Conservation (phyloP, 176 grass and related monocot genomes). For the Rhynchospora pubera region DNA sequence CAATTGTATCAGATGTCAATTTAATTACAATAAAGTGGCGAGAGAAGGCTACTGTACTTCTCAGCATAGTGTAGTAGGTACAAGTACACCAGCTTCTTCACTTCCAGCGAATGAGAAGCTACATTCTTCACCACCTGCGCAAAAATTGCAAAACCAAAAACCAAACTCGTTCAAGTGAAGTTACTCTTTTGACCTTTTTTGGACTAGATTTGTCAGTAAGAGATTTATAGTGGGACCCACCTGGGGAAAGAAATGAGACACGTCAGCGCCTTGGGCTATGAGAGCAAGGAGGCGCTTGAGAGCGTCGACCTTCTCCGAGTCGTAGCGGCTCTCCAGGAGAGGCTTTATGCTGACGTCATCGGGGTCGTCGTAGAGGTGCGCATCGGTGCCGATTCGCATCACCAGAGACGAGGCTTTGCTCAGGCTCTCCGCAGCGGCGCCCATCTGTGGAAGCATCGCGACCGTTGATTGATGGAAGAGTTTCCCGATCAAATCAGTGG, state of each 20-base stretch:
- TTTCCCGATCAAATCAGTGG: background rate
- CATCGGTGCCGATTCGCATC: conserved; percentile 83
- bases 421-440: conserved; percentile 49
- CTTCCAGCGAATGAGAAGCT: conserved; percentile 69
- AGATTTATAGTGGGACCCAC: conserved; percentile 20
- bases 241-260: conserved; percentile 79
- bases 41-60: conserved; percentile 37
- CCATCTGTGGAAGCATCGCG: conserved; percentile 60
- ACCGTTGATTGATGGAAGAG: background rate
- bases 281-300: conserved; percentile 92
- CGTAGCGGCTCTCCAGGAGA: conserved; percentile 84
- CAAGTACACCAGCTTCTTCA: conserved; percentile 97
- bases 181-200: background rate
- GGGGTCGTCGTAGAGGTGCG: conserved; percentile 95
- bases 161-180: background rate
- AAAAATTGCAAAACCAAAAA: background rate
- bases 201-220: background rate
- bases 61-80: conserved; percentile 97
- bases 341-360: conserved; percentile 72
- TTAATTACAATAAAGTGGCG: background rate
- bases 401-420: conserved; percentile 65
- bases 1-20: background rate
- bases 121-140: conserved; percentile 88
- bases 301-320: conserved; percentile 74
- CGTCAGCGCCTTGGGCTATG: conserved; percentile 73